Conservation (phyloP, 176 grass and related monocot genomes). For the Oryza officinalis region DNA sequence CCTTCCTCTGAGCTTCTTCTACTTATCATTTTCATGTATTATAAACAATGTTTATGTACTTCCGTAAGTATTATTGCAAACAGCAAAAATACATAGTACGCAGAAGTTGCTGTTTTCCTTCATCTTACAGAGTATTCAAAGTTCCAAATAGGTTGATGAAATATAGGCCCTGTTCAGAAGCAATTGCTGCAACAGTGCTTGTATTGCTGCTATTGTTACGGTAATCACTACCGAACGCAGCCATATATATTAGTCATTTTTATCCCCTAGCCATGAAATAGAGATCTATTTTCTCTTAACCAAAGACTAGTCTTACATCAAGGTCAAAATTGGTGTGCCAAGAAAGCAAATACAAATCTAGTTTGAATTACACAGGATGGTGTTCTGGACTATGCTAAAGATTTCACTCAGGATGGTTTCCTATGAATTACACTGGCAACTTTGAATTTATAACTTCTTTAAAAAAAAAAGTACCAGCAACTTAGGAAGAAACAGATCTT, state of each 20-base stretch:
- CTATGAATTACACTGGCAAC: neutral
- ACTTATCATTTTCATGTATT: neutral
- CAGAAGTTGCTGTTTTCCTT: neutral
- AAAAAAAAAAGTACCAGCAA: neutral
- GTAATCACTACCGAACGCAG: too few species aligned
- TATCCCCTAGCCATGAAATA: neutral
- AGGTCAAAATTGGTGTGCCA: neutral
- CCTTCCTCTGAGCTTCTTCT: neutral
- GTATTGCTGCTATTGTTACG: too few species aligned
- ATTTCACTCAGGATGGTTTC: neutral
- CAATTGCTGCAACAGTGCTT: too few species aligned
- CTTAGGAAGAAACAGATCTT: neutral
- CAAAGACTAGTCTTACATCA: neutral
- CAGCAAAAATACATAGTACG: neutral
- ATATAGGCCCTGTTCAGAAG: neutral
- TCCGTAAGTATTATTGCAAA: neutral
- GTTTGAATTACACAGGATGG: neutral
- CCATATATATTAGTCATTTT: neutral
- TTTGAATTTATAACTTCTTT: neutral
- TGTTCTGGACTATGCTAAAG: neutral
- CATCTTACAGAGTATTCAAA: conserved; percentile 4
- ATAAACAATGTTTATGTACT: neutral
- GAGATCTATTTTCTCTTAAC: neutral
- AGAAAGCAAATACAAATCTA: neutral
- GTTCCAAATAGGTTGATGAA: neutral